Conservation (phyloP, 345 rosid species). For the Trapa incisa region DNA sequence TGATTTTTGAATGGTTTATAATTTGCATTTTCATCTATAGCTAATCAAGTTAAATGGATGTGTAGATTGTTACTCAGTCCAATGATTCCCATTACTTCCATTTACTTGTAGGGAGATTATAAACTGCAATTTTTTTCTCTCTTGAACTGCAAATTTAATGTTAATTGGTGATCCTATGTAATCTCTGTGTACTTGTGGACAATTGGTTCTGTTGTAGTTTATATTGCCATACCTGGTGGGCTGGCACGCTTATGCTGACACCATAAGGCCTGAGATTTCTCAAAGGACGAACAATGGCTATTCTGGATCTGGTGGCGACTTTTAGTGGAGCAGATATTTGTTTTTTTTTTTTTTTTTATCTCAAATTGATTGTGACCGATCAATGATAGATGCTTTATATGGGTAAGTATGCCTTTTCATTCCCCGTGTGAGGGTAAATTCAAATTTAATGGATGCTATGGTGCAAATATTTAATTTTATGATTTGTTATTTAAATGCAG, state of each 20-base stretch:
- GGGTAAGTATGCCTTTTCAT: no score
- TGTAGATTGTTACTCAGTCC: background rate
- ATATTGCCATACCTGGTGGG: slow-evolving; percentile 72
- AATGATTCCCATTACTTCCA: background rate
- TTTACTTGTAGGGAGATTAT: background rate
- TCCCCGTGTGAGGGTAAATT: no score
- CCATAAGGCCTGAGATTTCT: slow-evolving; percentile 44
- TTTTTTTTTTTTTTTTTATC: no score
- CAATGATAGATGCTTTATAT: no score
- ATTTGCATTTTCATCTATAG: background rate
- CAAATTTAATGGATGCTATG: background rate
- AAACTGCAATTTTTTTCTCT: background rate
- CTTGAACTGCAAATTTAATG: background rate
- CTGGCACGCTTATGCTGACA: slow-evolving; percentile 62
- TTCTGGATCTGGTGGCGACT: slow-evolving; percentile 60
- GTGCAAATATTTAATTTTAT: background rate
- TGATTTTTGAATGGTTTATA: background rate
- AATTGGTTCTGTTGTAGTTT: slow-evolving; percentile 35
- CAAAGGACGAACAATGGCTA: slow-evolving; percentile 31
- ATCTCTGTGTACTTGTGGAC: background rate
- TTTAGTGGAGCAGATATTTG: slow-evolving; percentile 48
- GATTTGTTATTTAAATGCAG: background rate
- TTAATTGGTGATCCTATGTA: background rate
- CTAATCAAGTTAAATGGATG: background rate
- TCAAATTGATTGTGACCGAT: no score